These are phyloP conservation scores for Botryotinia globosa DNA, from an alignment of 2,329 filamentous ascomycete species.

Conservation along the genomic window DNA sequence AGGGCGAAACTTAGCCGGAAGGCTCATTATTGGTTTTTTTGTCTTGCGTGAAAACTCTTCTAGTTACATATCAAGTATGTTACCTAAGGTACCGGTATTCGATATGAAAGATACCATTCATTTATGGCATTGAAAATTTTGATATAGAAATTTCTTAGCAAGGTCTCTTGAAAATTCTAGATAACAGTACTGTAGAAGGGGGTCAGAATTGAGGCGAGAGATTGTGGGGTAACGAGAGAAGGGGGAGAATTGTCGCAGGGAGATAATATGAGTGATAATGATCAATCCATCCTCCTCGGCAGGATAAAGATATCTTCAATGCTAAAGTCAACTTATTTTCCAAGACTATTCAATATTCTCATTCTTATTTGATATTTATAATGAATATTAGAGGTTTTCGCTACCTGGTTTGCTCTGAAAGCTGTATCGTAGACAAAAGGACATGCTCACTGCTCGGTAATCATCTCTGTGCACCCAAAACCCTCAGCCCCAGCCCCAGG, in stretches of 20 bases:
- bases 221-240: slow-evolving; percentile 5
- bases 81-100: background rate
- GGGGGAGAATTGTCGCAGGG: background rate
- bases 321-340: background rate
- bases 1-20: background rate
- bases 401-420: background rate
- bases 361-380: background rate
- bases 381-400: background rate
- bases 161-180: background rate
- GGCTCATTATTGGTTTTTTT: background rate
- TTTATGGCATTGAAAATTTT: background rate
- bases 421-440: background rate
- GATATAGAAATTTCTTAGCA: background rate
- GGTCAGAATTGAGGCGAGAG: background rate
- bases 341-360: background rate
- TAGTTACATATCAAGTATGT: background rate
- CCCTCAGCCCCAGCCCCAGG: background rate
- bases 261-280: background rate
- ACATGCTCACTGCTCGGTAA: background rate
- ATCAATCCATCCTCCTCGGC: background rate
- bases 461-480: background rate
- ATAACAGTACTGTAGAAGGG: background rate
- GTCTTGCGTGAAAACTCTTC: background rate
- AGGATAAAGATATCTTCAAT: background rate
- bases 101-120: background rate